These are phyloP conservation scores for Cladophialophora yegresii DNA, from an alignment of 2,329 filamentous ascomycete genomes.

Conservation along the genomic window DNA sequence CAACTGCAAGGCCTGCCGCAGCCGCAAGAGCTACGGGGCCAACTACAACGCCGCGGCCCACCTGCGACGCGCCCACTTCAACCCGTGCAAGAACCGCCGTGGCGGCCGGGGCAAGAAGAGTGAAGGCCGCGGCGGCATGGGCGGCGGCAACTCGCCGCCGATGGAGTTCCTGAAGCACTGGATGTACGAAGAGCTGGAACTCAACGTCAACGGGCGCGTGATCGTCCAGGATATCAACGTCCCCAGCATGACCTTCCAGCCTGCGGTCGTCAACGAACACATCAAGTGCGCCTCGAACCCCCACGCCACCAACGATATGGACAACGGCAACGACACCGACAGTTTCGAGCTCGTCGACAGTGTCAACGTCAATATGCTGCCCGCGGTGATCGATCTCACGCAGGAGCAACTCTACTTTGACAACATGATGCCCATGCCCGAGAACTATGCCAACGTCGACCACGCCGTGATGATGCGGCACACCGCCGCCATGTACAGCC, in stretches of 20 bases:
- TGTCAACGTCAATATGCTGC: slow-evolving; percentile 5
- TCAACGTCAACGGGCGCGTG: slow-evolving; percentile 35
- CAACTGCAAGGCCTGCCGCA: slow-evolving; percentile 80
- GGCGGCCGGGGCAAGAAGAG: slow-evolving; percentile 60
- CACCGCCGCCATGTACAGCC: slow-evolving; percentile 11
- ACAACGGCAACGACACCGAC: background rate
- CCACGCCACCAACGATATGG: background rate
- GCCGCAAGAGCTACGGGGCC: slow-evolving; percentile 77
- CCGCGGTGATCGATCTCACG: slow-evolving; percentile 1
- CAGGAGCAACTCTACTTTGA: slow-evolving; percentile 21
- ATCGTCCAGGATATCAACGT: slow-evolving; percentile 31
- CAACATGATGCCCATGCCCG: slow-evolving; percentile 14
- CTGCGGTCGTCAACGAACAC: slow-evolving; percentile 25
- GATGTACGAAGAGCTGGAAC: slow-evolving; percentile 60
- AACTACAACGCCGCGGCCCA: slow-evolving; percentile 97
- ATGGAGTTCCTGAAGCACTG: slow-evolving; percentile 64
- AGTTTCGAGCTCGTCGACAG: slow-evolving; percentile 1
- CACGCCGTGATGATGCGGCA: slow-evolving; percentile 2
- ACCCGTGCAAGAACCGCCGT: slow-evolving; percentile 60
- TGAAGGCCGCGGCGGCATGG: slow-evolving; percentile 62
- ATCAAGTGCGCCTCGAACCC: slow-evolving; percentile 11
- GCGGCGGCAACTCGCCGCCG: slow-evolving; percentile 61
- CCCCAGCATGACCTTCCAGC: slow-evolving; percentile 26
- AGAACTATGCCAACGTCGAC: slow-evolving; percentile 10
- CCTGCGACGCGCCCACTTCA: slow-evolving; percentile 84